phyloP scores from a whole-genome alignment of 2,329 filamentous ascomycete species.

The Trichophyton mentagrophytes region DNA sequence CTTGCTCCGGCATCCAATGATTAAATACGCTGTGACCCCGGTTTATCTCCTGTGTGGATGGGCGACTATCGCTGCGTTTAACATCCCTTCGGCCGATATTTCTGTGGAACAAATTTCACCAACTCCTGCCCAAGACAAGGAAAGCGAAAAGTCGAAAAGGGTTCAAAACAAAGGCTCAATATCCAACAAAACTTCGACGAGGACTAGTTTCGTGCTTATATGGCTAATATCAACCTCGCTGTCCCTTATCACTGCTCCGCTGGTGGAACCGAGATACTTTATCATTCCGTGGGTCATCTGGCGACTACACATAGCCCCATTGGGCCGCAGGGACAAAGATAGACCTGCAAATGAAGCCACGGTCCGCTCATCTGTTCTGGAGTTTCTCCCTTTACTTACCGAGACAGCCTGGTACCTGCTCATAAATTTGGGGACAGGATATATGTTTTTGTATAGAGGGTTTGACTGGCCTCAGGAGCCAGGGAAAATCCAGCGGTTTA shows the following conservation, averaged over 20 bases:
- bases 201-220: conserved; percentile 40
- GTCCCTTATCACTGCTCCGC: conserved; percentile 72
- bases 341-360: not conserved
- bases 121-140: not conserved
- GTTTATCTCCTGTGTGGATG: conserved; percentile 61
- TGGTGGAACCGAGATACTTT: conserved; percentile 93
- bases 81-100: conserved; percentile 16
- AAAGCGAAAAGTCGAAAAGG: not conserved
- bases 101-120: not conserved
- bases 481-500: conserved; percentile 46
- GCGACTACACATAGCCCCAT: conserved; percentile 59
- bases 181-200: not conserved
- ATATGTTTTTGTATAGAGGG: conserved; percentile 43
- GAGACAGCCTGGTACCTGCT: conserved; percentile 47
- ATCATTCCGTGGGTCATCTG: conserved; percentile 92
- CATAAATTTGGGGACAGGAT: conserved; percentile 42
- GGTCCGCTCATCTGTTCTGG: not conserved
- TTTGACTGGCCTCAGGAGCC: conserved; percentile 49
- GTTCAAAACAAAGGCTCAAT: not conserved
- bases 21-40: conserved; percentile 55
- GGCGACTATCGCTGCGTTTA: conserved; percentile 53
- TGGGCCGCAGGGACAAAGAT: conserved; percentile 6
- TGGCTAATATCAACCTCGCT: conserved; percentile 60
- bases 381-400: conserved; percentile 24
- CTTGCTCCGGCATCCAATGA: conserved; percentile 52